Percentiles rank a stretch among this genome's conserved stretches.
Conservation (phyloP, 768 basidiomycete species). For the Boletus vermiculosoides region DNA sequence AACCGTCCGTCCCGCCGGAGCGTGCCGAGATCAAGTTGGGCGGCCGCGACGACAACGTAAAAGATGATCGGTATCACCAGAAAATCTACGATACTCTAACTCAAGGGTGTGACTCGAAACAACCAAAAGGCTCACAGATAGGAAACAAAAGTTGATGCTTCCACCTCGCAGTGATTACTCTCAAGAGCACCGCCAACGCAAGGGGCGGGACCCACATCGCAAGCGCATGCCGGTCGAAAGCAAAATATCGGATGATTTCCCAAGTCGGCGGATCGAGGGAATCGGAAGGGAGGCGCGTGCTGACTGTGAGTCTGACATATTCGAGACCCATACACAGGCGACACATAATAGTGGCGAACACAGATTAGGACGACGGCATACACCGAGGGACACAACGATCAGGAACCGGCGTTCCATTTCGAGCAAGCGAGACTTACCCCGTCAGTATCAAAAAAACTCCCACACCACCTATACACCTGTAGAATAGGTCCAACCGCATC, state of each 20-base stretch:
- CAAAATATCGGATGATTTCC: slow-evolving; percentile 66
- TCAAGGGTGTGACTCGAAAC: background rate
- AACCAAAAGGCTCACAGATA: slow-evolving; percentile 51
- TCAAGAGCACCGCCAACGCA: slow-evolving; percentile 68
- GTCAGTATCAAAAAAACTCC: slow-evolving; percentile 91
- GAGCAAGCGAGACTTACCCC: slow-evolving; percentile 48
- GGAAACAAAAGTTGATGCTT: slow-evolving; percentile 93
- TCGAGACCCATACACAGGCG: background rate
- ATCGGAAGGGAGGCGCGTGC: slow-evolving; percentile 77
- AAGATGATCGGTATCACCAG: slow-evolving; percentile 78
- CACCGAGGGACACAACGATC: background rate
- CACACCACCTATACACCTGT: slow-evolving; percentile 89
- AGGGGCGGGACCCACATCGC: slow-evolving; percentile 80
- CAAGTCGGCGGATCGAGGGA: slow-evolving; percentile 64
- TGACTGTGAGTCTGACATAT: slow-evolving; percentile 70
- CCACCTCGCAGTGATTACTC: slow-evolving; percentile 75
- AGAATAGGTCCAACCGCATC: background rate
- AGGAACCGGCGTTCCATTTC: background rate
- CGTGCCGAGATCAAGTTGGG: slow-evolving; percentile 53
- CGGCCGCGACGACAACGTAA: slow-evolving; percentile 72
- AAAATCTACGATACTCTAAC: slow-evolving; percentile 53
- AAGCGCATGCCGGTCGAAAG: slow-evolving; percentile 60
- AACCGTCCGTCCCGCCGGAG: slow-evolving; percentile 79
- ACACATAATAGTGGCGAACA: background rate
- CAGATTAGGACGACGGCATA: background rate